phyloP scores from a whole-genome alignment of 129 eudicot genomes.

The Escallonia rubra region DNA sequence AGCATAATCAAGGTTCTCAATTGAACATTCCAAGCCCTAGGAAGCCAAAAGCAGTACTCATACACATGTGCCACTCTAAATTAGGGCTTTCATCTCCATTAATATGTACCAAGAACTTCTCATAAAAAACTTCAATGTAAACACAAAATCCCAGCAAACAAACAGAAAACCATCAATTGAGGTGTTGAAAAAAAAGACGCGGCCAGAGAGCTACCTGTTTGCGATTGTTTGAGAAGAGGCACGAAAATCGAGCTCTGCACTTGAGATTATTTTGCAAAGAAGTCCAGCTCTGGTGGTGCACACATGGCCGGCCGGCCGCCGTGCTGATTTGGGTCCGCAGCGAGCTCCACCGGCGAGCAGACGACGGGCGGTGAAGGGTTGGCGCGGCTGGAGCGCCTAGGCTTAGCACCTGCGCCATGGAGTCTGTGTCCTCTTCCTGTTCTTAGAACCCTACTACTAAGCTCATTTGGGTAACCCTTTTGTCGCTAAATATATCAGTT shows the following conservation, averaged over 20 bases:
- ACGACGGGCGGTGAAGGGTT: neutral
- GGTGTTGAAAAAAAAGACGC: neutral
- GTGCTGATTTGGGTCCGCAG: neutral
- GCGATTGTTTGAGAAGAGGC: conserved; percentile 53
- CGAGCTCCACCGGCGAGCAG: neutral
- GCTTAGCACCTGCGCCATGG: conserved; percentile 29
- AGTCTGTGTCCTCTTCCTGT: neutral
- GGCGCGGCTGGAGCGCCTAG: conserved; percentile 15
- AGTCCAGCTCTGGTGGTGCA: conserved; percentile 24
- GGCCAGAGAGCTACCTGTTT: conserved; percentile 38
- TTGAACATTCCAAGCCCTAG: too few relatives aligned
- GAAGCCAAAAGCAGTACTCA: too few relatives aligned
- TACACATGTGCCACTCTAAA: too few relatives aligned
- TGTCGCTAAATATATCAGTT: too few relatives aligned
- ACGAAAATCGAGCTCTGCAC: conserved; percentile 35
- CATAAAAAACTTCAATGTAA: neutral
- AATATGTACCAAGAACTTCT: neutral
- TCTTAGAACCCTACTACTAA: too few relatives aligned
- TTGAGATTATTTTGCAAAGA: conserved; percentile 26
- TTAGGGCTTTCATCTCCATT: neutral
- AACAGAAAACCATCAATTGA: neutral
- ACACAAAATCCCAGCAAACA: neutral
- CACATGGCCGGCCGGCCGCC: neutral
- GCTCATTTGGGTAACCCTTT: too few relatives aligned
- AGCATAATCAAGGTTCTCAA: too few relatives aligned